Conservation (phyloP, 768 basidiomycete species). For the Termitomyces sp. region DNA sequence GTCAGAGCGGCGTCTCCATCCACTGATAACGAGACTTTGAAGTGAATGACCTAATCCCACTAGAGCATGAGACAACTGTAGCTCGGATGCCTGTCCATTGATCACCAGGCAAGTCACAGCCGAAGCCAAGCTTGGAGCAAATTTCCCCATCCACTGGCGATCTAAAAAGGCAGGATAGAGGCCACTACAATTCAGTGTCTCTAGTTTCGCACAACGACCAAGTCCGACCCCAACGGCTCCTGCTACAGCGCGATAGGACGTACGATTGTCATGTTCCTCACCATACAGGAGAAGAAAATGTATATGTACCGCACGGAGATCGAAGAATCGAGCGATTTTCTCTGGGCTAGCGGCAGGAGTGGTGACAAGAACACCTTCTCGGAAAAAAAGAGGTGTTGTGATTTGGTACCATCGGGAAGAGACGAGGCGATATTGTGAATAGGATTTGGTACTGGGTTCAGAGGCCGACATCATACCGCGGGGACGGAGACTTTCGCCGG, state of each 20-base stretch:
- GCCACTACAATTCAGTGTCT: neutral
- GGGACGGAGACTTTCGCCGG: neutral
- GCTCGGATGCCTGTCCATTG: neutral
- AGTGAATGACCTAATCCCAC: neutral
- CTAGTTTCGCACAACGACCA: neutral
- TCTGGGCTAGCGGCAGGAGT: neutral
- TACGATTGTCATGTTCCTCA: neutral
- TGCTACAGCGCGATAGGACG: neutral
- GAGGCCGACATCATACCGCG: neutral
- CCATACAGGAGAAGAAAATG: neutral
- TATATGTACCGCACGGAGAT: neutral
- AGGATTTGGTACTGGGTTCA: neutral
- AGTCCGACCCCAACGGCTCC: neutral
- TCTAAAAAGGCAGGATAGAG: neutral
- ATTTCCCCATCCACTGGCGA: neutral
- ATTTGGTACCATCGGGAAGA: neutral
- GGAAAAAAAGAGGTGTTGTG: neutral
- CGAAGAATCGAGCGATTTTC: neutral
- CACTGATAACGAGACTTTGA: neutral
- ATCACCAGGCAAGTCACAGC: neutral
- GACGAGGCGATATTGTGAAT: neutral
- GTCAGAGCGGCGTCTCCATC: neutral
- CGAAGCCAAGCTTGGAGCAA: neutral
- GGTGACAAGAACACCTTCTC: neutral
- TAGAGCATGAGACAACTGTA: neutral